Percentiles rank a stretch among this genome's conserved stretches.
Conservation (phyloP, 768 basidiomycete genomes). For the Leucosporidium yakuticum region DNA sequence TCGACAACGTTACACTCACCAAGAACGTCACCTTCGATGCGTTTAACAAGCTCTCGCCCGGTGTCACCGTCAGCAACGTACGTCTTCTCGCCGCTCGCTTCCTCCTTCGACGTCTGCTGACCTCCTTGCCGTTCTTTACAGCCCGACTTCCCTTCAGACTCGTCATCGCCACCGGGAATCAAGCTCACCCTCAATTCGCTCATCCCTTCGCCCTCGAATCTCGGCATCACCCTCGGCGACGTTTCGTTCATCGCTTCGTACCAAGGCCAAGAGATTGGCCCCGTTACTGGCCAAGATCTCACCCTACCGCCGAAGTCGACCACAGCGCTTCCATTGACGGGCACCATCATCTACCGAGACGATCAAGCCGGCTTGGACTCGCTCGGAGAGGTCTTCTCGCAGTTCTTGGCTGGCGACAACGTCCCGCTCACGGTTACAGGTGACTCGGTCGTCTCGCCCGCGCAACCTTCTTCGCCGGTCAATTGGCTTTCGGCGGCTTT, state of each 20-base stretch:
- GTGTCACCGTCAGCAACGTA: constrained; percentile 49
- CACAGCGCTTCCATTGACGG: constrained; percentile 52
- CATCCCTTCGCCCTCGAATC: constrained; percentile 46
- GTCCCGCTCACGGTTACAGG: constrained; percentile 42
- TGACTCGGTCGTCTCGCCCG: constrained; percentile 57
- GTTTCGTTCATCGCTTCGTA: constrained; percentile 62
- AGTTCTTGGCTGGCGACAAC: constrained; percentile 59
- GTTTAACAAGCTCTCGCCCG: constrained; percentile 23
- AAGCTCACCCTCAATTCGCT: constrained; percentile 30
- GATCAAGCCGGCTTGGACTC: constrained; percentile 43
- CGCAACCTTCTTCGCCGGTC: constrained; percentile 45
- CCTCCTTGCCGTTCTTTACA: constrained; percentile 55
- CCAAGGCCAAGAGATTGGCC: constrained; percentile 52
- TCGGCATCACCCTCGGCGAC: constrained; percentile 61
- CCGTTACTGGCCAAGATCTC: constrained; percentile 55
- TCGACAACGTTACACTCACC: constrained; percentile 57
- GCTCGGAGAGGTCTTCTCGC: constrained; percentile 61
- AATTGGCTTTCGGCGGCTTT: constrained; percentile 65
- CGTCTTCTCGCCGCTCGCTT: constrained; percentile 62
- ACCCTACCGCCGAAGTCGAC: constrained; percentile 51
- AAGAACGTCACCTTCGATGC: constrained; percentile 46
- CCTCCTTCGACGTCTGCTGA: constrained; percentile 45
- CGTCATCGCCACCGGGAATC: constrained; percentile 14
- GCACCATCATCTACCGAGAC: constrained; percentile 20
- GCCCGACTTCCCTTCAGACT: constrained; percentile 54